phyloP scores from a whole-genome alignment of 2,329 filamentous ascomycete genomes.

The Verticillium klebahnii region DNA sequence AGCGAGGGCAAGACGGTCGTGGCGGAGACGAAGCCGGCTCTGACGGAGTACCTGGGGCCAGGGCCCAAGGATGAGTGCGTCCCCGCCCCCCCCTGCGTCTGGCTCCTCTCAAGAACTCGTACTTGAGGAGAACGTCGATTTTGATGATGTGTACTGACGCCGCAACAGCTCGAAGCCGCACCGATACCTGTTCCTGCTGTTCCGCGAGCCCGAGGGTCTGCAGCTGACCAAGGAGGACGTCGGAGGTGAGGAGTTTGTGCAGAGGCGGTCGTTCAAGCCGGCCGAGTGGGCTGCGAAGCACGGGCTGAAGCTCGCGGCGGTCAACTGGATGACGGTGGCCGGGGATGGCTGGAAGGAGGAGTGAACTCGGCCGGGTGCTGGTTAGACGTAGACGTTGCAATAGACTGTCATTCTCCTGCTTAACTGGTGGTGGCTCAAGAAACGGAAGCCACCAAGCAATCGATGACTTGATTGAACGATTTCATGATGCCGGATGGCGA shows the following conservation, averaged over 20 bases:
- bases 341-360: constrained; percentile 34
- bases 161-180: constrained; percentile 40
- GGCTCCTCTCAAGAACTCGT: background rate
- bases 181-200: constrained; percentile 40
- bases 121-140: background rate
- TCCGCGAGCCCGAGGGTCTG: constrained; percentile 31
- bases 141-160: background rate
- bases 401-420: background rate
- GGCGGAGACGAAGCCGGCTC: constrained; percentile 22
- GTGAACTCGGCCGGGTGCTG: background rate
- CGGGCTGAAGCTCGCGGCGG: constrained; percentile 30
- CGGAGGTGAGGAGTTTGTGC: constrained; percentile 40
- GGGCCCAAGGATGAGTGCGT: constrained; percentile 42
- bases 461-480: too few species aligned
- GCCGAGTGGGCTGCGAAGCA: constrained; percentile 32
- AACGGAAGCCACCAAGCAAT: too few species aligned
- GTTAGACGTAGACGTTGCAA: background rate
- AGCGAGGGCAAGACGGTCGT: constrained; percentile 15
- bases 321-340: constrained; percentile 42
- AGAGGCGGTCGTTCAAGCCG: constrained; percentile 36
- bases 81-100: background rate
- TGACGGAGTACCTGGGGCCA: constrained; percentile 39
- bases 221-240: constrained; percentile 34
- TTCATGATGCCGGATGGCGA: too few species aligned
- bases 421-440: background rate